A percentile compares a stretch with the other conserved stretches of the same genome.
Conservation (phyloP, 1,284 basidiomycete genomes). For the Coriolopsis trogii region DNA sequence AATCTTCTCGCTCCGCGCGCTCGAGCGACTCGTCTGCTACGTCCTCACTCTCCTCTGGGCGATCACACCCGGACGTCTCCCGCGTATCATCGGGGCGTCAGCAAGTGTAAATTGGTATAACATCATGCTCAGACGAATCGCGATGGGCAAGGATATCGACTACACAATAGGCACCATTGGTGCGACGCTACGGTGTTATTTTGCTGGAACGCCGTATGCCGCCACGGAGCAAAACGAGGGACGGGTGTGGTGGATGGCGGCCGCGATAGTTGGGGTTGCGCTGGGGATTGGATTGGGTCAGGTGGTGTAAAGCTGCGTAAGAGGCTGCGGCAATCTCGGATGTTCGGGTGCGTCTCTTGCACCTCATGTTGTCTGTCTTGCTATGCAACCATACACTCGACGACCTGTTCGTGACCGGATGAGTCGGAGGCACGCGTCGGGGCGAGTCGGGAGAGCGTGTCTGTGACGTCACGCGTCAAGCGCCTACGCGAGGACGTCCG, state of each 20-base stretch:
- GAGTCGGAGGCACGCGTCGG: too few species aligned
- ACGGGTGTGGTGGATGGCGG: conserved; percentile 5
- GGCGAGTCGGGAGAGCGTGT: too few species aligned
- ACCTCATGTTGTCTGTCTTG: too few species aligned
- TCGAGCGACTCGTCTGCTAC: conserved; percentile 16
- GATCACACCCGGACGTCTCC: conserved; percentile 21
- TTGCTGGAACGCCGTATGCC: conserved; percentile 23
- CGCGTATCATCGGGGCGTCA: conserved; percentile 31
- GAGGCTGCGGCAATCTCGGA: too few species aligned
- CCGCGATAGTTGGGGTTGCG: conserved; percentile 3
- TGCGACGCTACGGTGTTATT: conserved; percentile 28
- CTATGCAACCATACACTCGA: too few species aligned
- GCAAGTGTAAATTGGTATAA: conserved; percentile 30
- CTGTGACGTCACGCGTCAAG: too few species aligned
- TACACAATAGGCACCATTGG: conserved; percentile 24
- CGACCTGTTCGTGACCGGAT: too few species aligned
- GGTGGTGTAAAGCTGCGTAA: conserved; percentile 2
- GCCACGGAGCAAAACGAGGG: not conserved
- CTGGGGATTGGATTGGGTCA: conserved; percentile 9
- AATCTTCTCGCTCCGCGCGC: conserved; percentile 4
- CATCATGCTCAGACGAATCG: conserved; percentile 29
- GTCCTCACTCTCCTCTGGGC: conserved; percentile 20
- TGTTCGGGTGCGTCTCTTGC: too few species aligned
- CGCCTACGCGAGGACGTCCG: too few species aligned
- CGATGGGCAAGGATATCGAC: conserved; percentile 20